These are phyloP conservation scores for Ophiocytium majus DNA, from an alignment of 352 stramenopile species.

Conservation along the genomic window DNA sequence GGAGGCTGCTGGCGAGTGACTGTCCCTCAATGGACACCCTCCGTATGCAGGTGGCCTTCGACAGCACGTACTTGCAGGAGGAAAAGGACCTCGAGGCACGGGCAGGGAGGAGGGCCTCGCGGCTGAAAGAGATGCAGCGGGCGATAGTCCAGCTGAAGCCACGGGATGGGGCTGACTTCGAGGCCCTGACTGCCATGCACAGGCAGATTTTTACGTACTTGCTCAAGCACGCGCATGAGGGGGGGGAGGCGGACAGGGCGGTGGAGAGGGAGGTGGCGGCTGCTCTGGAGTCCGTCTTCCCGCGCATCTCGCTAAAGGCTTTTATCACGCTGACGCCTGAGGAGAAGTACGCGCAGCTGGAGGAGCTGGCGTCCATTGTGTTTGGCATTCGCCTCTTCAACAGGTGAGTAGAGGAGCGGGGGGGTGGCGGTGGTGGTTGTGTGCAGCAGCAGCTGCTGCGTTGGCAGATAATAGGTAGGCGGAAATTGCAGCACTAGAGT, in stretches of 20 bases:
- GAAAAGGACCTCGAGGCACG: conserved; percentile 68
- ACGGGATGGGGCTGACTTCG: conserved; percentile 75
- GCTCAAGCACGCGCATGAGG: conserved; percentile 49
- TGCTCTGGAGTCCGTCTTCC: conserved; percentile 88
- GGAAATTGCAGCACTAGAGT: conserved; percentile 12
- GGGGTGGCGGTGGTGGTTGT: no score
- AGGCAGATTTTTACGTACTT: conserved; percentile 63
- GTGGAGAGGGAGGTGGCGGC: conserved; percentile 74
- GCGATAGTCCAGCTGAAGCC: conserved; percentile 73
- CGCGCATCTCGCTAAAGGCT: conserved; percentile 81
- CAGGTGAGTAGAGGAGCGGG: no score
- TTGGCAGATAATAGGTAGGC: conserved; percentile 67
- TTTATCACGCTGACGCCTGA: conserved; percentile 81
- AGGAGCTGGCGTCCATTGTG: conserved; percentile 83
- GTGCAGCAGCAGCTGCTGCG: conserved; percentile 76
- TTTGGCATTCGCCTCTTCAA: conserved; percentile 88
- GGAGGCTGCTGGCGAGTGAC: conserved; percentile 69
- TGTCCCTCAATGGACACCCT: conserved; percentile 75
- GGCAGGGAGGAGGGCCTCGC: conserved; percentile 65
- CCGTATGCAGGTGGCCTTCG: conserved; percentile 91
- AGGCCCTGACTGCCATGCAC: conserved; percentile 82
- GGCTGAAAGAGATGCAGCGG: conserved; percentile 67
- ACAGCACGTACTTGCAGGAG: conserved; percentile 74
- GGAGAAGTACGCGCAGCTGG: conserved; percentile 82
- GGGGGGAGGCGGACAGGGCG: conserved; percentile 57